These are phyloP conservation scores for Abrus precatorius DNA, from an alignment of 306 rosid genomes.

Conservation along the genomic window DNA sequence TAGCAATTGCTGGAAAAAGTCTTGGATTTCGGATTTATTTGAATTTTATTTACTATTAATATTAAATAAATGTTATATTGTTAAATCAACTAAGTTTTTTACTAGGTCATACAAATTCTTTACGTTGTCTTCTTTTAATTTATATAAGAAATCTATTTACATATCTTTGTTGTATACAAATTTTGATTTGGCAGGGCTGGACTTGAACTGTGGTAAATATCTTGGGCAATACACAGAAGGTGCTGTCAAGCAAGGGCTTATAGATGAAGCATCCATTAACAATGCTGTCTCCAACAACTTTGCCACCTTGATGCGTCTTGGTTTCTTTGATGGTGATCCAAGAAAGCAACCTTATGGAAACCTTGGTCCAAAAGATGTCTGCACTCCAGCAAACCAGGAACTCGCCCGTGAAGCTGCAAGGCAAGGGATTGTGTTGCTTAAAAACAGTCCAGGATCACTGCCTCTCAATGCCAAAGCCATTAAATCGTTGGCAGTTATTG, in stretches of 20 bases:
- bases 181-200: slow-evolving; percentile 69
- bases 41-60: neutral
- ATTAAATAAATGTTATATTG: neutral
- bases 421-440: slow-evolving; percentile 96
- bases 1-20: neutral
- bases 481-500: slow-evolving; percentile 89
- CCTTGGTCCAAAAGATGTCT: slow-evolving; percentile 96
- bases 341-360: slow-evolving; percentile 79
- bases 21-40: slow-evolving; percentile 1
- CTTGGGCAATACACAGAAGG: slow-evolving; percentile 76
- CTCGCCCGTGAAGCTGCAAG: slow-evolving; percentile 92
- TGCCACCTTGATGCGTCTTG: slow-evolving; percentile 88
- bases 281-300: slow-evolving; percentile 84
- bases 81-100: neutral
- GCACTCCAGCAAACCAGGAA: slow-evolving; percentile 74
- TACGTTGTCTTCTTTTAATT: neutral
- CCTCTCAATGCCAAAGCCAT: slow-evolving; percentile 78
- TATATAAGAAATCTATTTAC: neutral
- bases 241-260: slow-evolving; percentile 85
- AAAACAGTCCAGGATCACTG: slow-evolving; percentile 68
- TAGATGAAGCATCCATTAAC: slow-evolving; percentile 74
- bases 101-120: neutral
- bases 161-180: slow-evolving; percentile 17
- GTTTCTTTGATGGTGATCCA: slow-evolving; percentile 95
- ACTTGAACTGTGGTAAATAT: slow-evolving; percentile 85